Evolutionary conservation across 345 rosid species (phyloP), one percentile per base, ranked within the genome.

Genomic region (Gossypium raimondii): DNA sequence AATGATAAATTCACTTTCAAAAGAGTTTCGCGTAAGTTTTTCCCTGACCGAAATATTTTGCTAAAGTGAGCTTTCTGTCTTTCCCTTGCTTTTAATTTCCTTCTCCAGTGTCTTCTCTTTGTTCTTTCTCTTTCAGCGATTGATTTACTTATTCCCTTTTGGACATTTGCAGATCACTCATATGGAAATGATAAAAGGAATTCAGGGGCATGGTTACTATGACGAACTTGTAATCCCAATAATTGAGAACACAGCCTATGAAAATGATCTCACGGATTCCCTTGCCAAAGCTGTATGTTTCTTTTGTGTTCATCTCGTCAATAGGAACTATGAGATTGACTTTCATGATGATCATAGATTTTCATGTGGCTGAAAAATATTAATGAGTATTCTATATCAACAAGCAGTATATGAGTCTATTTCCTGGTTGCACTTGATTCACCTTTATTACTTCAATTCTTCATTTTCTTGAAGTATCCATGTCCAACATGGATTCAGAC

Each of bases 181-280:
- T 27, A 27, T 27, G 29, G 29, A 27, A 89, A 90, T 93, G 99
- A 91, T 95, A 74, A 95, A 95, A 84, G 99, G 99, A 78, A 95
- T 95, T 75, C 82, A 93, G 81, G 99, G 97, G 75, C 99, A 95
- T 71, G 97, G 97, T 63, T 95, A 93, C 70, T 88, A 89, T 79
- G 98, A 95, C 59, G 98, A 91, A 79, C 97, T 95, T 73, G 89
- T 91, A 29, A 88, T 95, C 73, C 99, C 97, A 68, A 95, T 95
- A 74, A 90, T 91, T 84, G 98, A 95, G 85, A 93, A 93, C 77
- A 91, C 90, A 7, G 94, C 99, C 68, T 87, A 84, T 80, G 99
- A 93, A 84, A 85, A 85, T 72, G 91, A 95, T 82, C 91, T 95
- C 81, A 90, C 97, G 25, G 93, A 93, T 77, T 89, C 99, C 48